Conservation (phyloP, 1,139 yeast species). For the Magnusiomyces tetraspermus region DNA sequence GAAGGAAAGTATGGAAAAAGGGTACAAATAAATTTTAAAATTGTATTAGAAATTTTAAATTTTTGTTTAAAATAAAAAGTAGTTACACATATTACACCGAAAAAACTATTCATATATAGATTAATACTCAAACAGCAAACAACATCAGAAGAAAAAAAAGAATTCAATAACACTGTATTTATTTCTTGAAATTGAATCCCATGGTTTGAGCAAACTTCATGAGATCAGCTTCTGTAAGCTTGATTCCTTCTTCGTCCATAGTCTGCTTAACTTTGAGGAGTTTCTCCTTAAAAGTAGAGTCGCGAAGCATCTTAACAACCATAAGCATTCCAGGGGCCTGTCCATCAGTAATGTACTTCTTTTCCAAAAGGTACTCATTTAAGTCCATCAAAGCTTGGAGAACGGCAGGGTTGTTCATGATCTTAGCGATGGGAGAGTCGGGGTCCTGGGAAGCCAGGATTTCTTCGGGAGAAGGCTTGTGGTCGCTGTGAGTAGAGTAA, state of each 20-base stretch:
- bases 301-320: constrained; percentile 14
- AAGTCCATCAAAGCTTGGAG: constrained; percentile 12
- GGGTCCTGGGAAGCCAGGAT: neutral
- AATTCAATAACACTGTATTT: neutral
- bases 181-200: neutral
- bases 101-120: too few species aligned
- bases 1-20: constrained; percentile 16
- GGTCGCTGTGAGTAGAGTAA: neutral
- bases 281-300: constrained; percentile 9
- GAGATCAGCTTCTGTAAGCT: constrained; percentile 11
- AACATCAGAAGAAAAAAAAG: neutral
- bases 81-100: too few species aligned
- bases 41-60: too few species aligned
- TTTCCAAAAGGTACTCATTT: constrained; percentile 12
- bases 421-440: neutral
- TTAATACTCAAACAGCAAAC: neutral
- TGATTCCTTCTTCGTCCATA: constrained; percentile 15
- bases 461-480: neutral
- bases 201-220: constrained; percentile 3
- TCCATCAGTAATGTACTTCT: constrained; percentile 12
- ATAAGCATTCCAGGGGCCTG: constrained; percentile 14
- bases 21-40: too few species aligned
- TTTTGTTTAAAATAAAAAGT: too few species aligned
- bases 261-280: constrained; percentile 8
- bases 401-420: constrained; percentile 10